Evolutionary conservation across 306 rosid genomes (phyloP).

Genomic region (Lupinus albus): DNA sequence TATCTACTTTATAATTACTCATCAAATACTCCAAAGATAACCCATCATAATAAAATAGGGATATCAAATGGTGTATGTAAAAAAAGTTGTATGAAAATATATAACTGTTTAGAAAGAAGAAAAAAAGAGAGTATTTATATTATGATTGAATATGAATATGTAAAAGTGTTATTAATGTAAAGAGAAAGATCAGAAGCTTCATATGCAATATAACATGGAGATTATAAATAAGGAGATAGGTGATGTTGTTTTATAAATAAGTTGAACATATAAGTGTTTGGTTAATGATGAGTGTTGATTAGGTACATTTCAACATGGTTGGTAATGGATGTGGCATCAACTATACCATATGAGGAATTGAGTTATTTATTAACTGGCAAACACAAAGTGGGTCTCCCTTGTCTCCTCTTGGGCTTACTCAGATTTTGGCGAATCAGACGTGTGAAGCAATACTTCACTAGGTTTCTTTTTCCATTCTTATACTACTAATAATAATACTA

Average conservation of each 20-base stretch:
- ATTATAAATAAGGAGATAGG: too few relatives aligned
- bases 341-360: constrained; percentile 70
- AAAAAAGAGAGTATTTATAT: too few relatives aligned
- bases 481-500: background rate
- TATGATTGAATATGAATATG: background rate
- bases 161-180: constrained; percentile 24
- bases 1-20: too few relatives aligned
- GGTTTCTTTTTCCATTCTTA: constrained; percentile 45
- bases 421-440: constrained; percentile 86
- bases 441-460: constrained; percentile 78
- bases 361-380: constrained; percentile 62
- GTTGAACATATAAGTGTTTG: too few relatives aligned
- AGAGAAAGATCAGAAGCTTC: background rate
- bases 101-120: too few relatives aligned
- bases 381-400: constrained; percentile 53
- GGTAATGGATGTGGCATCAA: constrained; percentile 87
- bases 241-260: too few relatives aligned
- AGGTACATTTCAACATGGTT: constrained; percentile 94
- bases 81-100: too few relatives aligned
- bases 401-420: constrained; percentile 69
- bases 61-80: too few relatives aligned
- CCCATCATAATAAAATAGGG: too few relatives aligned
- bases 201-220: too few relatives aligned
- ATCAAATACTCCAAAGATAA: too few relatives aligned
- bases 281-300: too few relatives aligned